These are phyloP conservation scores for Trypanosoma scelopori DNA, from an alignment of 208 protist species.

Conservation along the genomic window DNA sequence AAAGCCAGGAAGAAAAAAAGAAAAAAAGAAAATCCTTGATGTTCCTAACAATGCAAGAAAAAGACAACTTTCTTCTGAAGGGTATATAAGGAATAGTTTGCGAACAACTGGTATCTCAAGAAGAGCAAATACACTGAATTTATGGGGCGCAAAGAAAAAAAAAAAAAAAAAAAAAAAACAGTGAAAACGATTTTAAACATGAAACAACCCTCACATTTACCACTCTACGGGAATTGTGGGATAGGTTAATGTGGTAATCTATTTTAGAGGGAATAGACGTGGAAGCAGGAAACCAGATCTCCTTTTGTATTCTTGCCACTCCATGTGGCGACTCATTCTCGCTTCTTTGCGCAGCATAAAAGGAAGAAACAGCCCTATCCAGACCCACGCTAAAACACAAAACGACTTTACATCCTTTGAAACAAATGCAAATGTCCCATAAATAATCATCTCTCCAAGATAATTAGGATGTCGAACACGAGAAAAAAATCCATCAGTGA, in stretches of 20 bases:
- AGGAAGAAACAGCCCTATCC: constrained; percentile 69
- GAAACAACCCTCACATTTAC: too few species aligned
- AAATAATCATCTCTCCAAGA: constrained; percentile 88
- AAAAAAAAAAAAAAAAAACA: not conserved
- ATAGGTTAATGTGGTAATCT: too few species aligned
- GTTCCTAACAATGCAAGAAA: not conserved
- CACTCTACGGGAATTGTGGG: too few species aligned
- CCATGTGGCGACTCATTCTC: constrained; percentile 73
- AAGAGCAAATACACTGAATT: not conserved
- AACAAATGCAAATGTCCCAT: constrained; percentile 79
- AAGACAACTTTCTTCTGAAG: not conserved
- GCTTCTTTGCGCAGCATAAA: constrained; percentile 78
- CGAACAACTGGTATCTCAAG: not conserved
- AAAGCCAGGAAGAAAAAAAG: too few species aligned
- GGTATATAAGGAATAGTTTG: too few species aligned
- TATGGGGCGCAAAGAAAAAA: not conserved
- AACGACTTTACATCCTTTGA: constrained; percentile 51
- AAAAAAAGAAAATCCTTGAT: too few species aligned
- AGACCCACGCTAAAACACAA: constrained; percentile 60
- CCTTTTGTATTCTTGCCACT: constrained; percentile 58
- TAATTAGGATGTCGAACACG: constrained; percentile 85
- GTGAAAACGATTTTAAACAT: too few species aligned
- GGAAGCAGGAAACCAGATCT: constrained; percentile 69
- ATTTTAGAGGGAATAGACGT: not conserved
- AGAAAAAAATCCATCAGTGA: constrained; percentile 84